Evolutionary conservation across 2,329 filamentous ascomycete genomes (phyloP).

Genomic region (Pleoardoris graminearum): DNA sequence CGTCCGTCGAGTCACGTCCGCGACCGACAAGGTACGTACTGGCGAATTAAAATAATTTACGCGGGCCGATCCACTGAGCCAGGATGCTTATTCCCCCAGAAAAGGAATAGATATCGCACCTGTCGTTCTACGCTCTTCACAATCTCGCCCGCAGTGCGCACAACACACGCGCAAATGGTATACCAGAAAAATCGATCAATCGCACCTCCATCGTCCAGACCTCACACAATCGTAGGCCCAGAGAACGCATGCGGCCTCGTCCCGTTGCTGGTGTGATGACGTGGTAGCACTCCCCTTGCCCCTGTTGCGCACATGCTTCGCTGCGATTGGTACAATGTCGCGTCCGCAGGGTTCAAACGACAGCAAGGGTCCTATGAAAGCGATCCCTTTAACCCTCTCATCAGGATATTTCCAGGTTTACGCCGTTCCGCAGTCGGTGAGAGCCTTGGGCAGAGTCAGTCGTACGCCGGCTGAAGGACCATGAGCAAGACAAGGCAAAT

Average conservation of each 20-base stretch:
- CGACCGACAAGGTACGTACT: too few species aligned
- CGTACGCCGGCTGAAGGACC: too few species aligned
- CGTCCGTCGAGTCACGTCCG: too few species aligned
- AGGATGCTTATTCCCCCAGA: too few species aligned
- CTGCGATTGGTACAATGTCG: neutral
- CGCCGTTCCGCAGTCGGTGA: neutral
- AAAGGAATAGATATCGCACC: too few species aligned
- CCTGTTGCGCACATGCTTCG: neutral
- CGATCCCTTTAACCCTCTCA: neutral
- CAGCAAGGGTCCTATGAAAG: neutral
- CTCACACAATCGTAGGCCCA: neutral
- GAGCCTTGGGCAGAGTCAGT: neutral
- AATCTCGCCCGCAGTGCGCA: too few species aligned
- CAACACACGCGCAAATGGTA: neutral
- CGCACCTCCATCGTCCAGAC: neutral
- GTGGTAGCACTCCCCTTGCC: neutral
- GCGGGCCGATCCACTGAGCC: too few species aligned
- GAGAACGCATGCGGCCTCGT: neutral
- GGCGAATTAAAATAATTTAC: too few species aligned
- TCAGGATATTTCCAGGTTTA: neutral
- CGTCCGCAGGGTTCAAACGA: neutral
- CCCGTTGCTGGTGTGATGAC: neutral
- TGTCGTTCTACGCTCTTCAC: too few species aligned
- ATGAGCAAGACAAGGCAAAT: too few species aligned
- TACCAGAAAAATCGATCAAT: neutral